phyloP scores from a whole-genome alignment of 1,284 basidiomycete genomes.

The Veloboletus limbatus region DNA sequence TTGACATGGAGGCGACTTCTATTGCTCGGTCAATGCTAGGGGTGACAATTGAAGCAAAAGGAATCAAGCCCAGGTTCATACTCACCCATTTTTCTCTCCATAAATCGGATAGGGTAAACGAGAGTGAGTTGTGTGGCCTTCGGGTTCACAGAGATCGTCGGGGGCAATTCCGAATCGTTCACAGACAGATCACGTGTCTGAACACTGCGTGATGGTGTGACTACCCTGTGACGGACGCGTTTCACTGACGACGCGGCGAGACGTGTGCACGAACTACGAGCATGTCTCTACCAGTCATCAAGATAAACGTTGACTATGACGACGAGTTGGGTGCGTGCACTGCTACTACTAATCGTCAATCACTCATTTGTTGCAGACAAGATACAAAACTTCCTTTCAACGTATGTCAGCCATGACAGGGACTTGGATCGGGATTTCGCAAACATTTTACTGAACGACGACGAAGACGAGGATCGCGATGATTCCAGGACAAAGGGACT shows the following conservation, averaged over 20 bases:
- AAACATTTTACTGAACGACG: conserved; percentile 65
- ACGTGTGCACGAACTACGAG: conserved; percentile 15
- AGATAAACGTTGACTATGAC: conserved; percentile 46
- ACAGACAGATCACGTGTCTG: conserved; percentile 16
- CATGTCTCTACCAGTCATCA: conserved; percentile 50
- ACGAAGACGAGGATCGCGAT: conserved; percentile 42
- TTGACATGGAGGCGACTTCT: too few species aligned
- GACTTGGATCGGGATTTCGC: conserved; percentile 69
- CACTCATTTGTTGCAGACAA: conserved; percentile 43
- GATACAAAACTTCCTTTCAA: conserved; percentile 69
- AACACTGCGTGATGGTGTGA: conserved; percentile 18
- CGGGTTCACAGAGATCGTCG: too few species aligned
- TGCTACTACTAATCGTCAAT: conserved; percentile 34
- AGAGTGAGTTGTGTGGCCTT: too few species aligned
- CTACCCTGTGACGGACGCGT: conserved; percentile 28
- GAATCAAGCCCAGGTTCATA: too few species aligned
- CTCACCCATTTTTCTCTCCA: too few species aligned
- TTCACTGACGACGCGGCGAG: conserved; percentile 9
- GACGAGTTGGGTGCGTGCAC: conserved; percentile 45
- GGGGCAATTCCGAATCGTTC: too few species aligned
- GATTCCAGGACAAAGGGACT: conserved; percentile 42
- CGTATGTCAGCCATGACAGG: conserved; percentile 62
- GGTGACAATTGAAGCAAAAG: too few species aligned
- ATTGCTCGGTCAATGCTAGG: too few species aligned
- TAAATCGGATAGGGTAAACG: too few species aligned